Percentiles rank a stretch among this genome's conserved stretches.
Evolutionary conservation across 2,329 filamentous ascomycete genomes (phyloP).

Genomic region (Penicillium palitans): DNA sequence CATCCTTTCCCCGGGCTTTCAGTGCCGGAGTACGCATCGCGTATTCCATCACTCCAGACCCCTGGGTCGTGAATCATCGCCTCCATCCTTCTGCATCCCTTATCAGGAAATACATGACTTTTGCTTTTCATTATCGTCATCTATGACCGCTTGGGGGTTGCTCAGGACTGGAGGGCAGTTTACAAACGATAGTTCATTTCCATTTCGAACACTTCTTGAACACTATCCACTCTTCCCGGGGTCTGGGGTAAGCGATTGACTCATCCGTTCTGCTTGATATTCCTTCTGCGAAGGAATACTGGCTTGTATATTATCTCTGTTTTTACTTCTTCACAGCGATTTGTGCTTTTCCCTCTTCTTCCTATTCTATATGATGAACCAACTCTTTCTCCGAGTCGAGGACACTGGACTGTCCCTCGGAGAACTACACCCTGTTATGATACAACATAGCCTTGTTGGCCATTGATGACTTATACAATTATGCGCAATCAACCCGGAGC

Average conservation of each 20-base stretch:
- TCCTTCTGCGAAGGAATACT: slow-evolving; percentile 6
- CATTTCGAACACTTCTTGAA: neutral
- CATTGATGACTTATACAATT: slow-evolving; percentile 12
- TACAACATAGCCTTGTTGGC: slow-evolving; percentile 7
- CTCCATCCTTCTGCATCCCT: neutral
- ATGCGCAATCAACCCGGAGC: neutral
- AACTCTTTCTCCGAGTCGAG: slow-evolving; percentile 5
- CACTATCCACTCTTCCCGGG: slow-evolving; percentile 4
- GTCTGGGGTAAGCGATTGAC: neutral
- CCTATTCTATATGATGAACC: slow-evolving; percentile 2
- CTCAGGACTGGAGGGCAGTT: slow-evolving; percentile 16
- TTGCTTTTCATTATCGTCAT: neutral
- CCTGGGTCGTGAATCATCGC: neutral
- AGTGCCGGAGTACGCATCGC: neutral
- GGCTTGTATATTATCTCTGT: slow-evolving; percentile 13
- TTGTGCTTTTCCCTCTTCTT: neutral
- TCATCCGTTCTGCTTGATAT: slow-evolving; percentile 2
- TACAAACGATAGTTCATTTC: slow-evolving; percentile 21
- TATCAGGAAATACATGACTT: neutral
- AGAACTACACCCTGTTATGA: slow-evolving; percentile 14
- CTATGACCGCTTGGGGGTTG: slow-evolving; percentile 17
- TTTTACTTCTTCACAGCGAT: slow-evolving; percentile 6
- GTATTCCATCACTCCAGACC: neutral
- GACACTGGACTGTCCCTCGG: slow-evolving; percentile 6
- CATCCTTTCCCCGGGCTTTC: neutral